Percentiles rank a stretch among this genome's conserved stretches.
phyloP scores from a whole-genome alignment of 2,329 filamentous ascomycete genomes.

The Dothiorella sarmentorum region DNA sequence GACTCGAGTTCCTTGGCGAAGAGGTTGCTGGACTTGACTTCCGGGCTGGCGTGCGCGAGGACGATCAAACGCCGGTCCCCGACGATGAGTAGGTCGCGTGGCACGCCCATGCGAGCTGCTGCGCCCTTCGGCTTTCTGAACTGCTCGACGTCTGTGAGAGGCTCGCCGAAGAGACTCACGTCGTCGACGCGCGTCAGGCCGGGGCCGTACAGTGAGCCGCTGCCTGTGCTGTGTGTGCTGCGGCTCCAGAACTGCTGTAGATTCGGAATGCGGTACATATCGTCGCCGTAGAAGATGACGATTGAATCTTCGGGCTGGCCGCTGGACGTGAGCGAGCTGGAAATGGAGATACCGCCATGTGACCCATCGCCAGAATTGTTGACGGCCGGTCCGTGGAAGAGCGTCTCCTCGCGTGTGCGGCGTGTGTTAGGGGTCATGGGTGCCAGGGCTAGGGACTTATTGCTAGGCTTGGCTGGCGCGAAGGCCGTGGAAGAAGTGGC shows the following conservation, averaged over 20 bases:
- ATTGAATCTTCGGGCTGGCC: slow-evolving; percentile 43
- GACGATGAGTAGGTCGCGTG: slow-evolving; percentile 43
- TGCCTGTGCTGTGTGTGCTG: slow-evolving; percentile 27
- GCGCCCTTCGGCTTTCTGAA: slow-evolving; percentile 37
- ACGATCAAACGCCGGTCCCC: slow-evolving; percentile 46
- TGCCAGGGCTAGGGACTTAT: slow-evolving; percentile 37
- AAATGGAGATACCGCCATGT: slow-evolving; percentile 44
- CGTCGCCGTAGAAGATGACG: slow-evolving; percentile 45
- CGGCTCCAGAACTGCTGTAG: slow-evolving; percentile 46
- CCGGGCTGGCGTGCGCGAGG: slow-evolving; percentile 31
- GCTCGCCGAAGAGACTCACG: slow-evolving; percentile 41
- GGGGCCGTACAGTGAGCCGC: slow-evolving; percentile 40
- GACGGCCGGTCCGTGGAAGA: slow-evolving; percentile 43
- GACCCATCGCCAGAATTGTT: slow-evolving; percentile 27
- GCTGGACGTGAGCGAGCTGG: slow-evolving; percentile 26
- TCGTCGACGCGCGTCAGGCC: slow-evolving; percentile 42
- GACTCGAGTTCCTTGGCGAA: slow-evolving; percentile 29
- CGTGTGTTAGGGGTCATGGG: slow-evolving; percentile 53
- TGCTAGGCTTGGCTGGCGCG: slow-evolving; percentile 27
- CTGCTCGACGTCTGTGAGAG: slow-evolving; percentile 43
- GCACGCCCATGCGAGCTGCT: slow-evolving; percentile 42
- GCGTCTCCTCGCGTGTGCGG: slow-evolving; percentile 41
- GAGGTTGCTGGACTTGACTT: slow-evolving; percentile 31
- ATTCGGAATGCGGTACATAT: slow-evolving; percentile 45
- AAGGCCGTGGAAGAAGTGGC: slow-evolving; percentile 15